Conservation (phyloP, 768 basidiomycete genomes). For the Mycena sanguinolenta region DNA sequence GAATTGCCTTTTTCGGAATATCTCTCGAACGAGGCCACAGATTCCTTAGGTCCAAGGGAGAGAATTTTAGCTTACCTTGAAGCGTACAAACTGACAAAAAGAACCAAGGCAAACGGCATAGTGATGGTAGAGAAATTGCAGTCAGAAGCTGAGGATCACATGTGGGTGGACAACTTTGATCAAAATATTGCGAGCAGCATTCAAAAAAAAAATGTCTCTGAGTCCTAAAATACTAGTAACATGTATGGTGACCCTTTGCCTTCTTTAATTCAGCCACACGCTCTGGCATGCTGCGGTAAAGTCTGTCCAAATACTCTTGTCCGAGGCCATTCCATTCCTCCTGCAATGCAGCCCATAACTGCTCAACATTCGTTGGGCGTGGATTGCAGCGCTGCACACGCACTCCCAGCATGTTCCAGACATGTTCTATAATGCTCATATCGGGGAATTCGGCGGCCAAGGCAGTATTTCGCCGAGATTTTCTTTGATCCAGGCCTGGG, state of each 20-base stretch:
- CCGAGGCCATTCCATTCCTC: slow-evolving; percentile 27
- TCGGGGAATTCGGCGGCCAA: too few species aligned
- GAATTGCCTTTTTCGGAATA: too few species aligned
- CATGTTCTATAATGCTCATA: too few species aligned
- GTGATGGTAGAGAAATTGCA: background rate
- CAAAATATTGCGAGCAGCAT: background rate
- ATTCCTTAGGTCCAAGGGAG: too few species aligned
- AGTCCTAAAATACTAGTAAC: background rate
- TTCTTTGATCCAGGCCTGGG: too few species aligned
- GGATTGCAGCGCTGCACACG: too few species aligned
- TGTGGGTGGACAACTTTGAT: background rate
- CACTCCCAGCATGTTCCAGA: too few species aligned
- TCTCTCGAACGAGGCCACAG: too few species aligned
- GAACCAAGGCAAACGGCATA: background rate
- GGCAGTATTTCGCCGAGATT: too few species aligned
- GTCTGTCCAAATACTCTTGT: background rate
- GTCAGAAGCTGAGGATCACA: background rate
- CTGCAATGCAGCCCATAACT: slow-evolving; percentile 25
- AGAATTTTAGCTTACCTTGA: too few species aligned
- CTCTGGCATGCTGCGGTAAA: slow-evolving; percentile 19
- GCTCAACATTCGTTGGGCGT: slow-evolving; percentile 23
- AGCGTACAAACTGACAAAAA: too few species aligned
- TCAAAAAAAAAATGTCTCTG: background rate
- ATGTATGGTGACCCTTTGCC: slow-evolving; percentile 29
- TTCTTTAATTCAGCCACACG: slow-evolving; percentile 22